Evolutionary conservation across 352 stramenopile genomes (phyloP).

Genomic region (Pythium pyrilobum): DNA sequence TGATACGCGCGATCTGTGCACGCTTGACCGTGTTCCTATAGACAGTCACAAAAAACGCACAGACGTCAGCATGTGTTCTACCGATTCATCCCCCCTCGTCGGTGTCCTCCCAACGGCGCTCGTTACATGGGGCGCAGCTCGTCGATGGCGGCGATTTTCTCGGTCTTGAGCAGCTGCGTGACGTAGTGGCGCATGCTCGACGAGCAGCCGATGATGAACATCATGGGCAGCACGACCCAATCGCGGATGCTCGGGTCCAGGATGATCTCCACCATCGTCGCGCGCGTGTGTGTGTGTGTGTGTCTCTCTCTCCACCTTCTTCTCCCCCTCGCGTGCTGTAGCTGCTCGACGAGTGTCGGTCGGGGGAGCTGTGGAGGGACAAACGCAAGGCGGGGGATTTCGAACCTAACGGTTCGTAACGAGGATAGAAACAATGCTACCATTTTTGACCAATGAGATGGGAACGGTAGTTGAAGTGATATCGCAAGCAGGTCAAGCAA

Average conservation of each 20-base stretch:
- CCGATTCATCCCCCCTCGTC: neutral
- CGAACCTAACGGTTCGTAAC: neutral
- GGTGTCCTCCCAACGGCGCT: neutral
- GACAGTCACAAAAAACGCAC: neutral
- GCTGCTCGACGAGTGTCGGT: neutral
- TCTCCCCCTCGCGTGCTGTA: neutral
- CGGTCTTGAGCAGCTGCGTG: conserved; percentile 76
- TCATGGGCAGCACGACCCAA: conserved; percentile 97
- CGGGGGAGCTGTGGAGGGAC: neutral
- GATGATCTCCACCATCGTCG: conserved; percentile 83
- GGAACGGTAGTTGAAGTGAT: neutral
- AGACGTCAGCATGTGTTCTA: neutral
- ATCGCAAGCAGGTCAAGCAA: neutral
- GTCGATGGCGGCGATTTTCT: conserved; percentile 74
- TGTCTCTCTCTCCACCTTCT: neutral
- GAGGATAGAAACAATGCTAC: neutral
- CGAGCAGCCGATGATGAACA: conserved; percentile 92
- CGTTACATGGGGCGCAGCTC: conserved; percentile 73
- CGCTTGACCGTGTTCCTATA: conserved; percentile 82
- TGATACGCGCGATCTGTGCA: conserved; percentile 79
- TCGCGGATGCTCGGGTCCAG: conserved; percentile 92
- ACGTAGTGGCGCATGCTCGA: conserved; percentile 85
- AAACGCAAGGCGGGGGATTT: neutral
- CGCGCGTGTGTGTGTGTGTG: neutral
- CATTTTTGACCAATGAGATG: neutral